A percentile compares a stretch with the other conserved stretches of the same genome.
Conservation (phyloP, 2,329 filamentous ascomycete genomes). For the Diaporthe citrichinensis region DNA sequence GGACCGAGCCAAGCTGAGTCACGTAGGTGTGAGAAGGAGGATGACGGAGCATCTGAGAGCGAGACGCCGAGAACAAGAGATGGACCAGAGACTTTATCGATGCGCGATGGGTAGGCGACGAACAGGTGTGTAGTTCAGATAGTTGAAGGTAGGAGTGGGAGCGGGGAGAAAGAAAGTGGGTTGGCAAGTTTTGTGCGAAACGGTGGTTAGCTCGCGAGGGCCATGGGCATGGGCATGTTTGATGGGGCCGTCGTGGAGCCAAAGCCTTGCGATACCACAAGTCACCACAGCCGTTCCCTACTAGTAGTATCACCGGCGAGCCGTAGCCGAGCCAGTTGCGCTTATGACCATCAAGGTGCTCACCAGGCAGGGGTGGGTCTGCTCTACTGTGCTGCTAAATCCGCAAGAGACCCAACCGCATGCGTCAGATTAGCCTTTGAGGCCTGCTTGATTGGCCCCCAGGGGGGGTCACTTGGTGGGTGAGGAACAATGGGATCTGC, state of each 20-base stretch:
- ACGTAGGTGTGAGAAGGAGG: neutral
- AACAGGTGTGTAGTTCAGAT: neutral
- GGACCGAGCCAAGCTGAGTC: neutral
- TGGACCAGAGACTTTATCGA: constrained; percentile 14
- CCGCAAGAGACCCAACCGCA: constrained; percentile 20
- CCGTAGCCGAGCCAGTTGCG: constrained; percentile 10
- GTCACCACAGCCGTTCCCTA: neutral
- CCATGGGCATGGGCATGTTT: neutral
- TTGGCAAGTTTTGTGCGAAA: constrained; percentile 11
- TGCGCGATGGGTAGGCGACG: neutral
- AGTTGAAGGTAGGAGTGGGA: neutral
- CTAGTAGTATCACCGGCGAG: neutral
- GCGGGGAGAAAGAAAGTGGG: neutral
- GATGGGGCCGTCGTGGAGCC: constrained; percentile 19
- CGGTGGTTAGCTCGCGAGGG: constrained; percentile 3
- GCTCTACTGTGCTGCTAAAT: neutral
- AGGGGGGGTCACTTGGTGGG: neutral
- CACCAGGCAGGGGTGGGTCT: neutral
- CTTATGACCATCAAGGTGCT: constrained; percentile 37
- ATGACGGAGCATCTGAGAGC: constrained; percentile 16
- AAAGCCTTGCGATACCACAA: constrained; percentile 1
- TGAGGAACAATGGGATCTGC: constrained; percentile 3
- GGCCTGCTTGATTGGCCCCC: constrained; percentile 13
- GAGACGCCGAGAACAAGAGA: neutral
- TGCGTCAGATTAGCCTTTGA: constrained; percentile 23